Percentiles rank a stretch among this genome's conserved stretches.
These are phyloP conservation scores for Triangularia verruculosa DNA, from an alignment of 2,329 filamentous ascomycete species.

Conservation along the genomic window DNA sequence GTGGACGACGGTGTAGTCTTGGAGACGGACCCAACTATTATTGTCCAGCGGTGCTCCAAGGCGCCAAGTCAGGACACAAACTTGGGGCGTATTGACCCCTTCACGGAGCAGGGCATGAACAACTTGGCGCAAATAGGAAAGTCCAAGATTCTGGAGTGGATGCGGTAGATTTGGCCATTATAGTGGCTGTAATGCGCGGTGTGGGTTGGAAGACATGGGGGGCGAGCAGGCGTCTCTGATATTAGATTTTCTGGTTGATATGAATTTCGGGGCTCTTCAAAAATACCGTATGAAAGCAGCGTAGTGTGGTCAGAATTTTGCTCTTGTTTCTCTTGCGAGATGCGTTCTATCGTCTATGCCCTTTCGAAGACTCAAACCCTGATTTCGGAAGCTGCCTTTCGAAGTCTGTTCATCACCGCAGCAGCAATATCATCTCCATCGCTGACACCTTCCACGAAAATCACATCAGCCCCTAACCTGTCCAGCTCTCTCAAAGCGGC, in stretches of 20 bases:
- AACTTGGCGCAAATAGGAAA: slow-evolving; percentile 94
- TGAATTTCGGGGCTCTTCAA: neutral
- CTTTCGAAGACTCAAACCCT: slow-evolving; percentile 39
- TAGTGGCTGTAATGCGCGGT: slow-evolving; percentile 48
- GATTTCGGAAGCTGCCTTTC: slow-evolving; percentile 69
- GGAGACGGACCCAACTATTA: slow-evolving; percentile 93
- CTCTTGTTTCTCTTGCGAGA: neutral
- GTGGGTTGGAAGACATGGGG: neutral
- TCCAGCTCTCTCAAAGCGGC: slow-evolving; percentile 84
- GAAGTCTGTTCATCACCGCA: slow-evolving; percentile 79
- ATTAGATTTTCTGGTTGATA: slow-evolving; percentile 13
- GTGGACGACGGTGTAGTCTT: slow-evolving; percentile 94
- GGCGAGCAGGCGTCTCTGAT: neutral
- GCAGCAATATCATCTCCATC: slow-evolving; percentile 79
- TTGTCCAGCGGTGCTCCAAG: slow-evolving; percentile 87
- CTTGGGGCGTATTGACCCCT: slow-evolving; percentile 82
- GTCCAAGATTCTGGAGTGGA: slow-evolving; percentile 83
- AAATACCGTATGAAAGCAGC: neutral
- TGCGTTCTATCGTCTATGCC: slow-evolving; percentile 29
- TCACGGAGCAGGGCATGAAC: slow-evolving; percentile 92
- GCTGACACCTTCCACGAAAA: slow-evolving; percentile 86
- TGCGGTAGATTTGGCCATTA: slow-evolving; percentile 67
- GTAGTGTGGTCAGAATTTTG: neutral
- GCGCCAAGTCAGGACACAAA: slow-evolving; percentile 89
- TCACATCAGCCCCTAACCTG: slow-evolving; percentile 71